Percentiles rank a stretch among this genome's conserved stretches.
Evolutionary conservation across 129 eudicot genomes (phyloP).

Genomic region (Flaveria linearis): DNA sequence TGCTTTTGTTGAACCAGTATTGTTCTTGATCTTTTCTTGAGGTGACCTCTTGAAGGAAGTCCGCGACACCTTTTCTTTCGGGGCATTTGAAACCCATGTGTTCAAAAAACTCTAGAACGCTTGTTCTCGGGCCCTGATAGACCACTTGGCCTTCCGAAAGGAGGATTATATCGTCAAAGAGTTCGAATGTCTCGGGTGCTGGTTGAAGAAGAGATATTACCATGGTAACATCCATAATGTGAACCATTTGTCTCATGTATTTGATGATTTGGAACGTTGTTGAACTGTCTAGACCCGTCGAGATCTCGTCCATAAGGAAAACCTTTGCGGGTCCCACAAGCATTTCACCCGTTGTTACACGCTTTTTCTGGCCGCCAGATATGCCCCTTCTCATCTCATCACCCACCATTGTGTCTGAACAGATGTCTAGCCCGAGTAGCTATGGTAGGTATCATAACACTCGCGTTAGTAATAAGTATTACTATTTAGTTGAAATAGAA

Average conservation of each 20-base stretch:
- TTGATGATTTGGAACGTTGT: slow-evolving; percentile 79
- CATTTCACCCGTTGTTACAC: slow-evolving; percentile 91
- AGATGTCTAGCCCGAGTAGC: slow-evolving; percentile 79
- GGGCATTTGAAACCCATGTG: slow-evolving; percentile 76
- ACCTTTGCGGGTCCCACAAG: slow-evolving; percentile 84
- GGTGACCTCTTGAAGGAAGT: slow-evolving; percentile 78
- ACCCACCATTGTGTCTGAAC: slow-evolving; percentile 82
- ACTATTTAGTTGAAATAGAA: background rate
- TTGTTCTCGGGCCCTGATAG: slow-evolving; percentile 78
- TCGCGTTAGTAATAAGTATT: slow-evolving; percentile 15
- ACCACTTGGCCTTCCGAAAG: slow-evolving; percentile 82
- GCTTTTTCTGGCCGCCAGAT: slow-evolving; percentile 88
- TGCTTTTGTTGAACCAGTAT: slow-evolving; percentile 64
- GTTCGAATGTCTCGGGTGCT: slow-evolving; percentile 81
- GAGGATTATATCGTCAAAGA: slow-evolving; percentile 74
- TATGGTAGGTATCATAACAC: slow-evolving; percentile 21
- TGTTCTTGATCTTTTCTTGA: slow-evolving; percentile 87
- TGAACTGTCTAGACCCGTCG: slow-evolving; percentile 88
- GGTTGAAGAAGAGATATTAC: slow-evolving; percentile 87
- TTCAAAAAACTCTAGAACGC: slow-evolving; percentile 71
- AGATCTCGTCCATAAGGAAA: slow-evolving; percentile 83
- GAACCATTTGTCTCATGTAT: slow-evolving; percentile 81
- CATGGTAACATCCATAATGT: slow-evolving; percentile 73
- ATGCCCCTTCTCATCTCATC: slow-evolving; percentile 88
- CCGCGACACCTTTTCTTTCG: slow-evolving; percentile 86